phyloP scores from a whole-genome alignment of 805 yeast genomes.

The Suhomyces emberorum region DNA sequence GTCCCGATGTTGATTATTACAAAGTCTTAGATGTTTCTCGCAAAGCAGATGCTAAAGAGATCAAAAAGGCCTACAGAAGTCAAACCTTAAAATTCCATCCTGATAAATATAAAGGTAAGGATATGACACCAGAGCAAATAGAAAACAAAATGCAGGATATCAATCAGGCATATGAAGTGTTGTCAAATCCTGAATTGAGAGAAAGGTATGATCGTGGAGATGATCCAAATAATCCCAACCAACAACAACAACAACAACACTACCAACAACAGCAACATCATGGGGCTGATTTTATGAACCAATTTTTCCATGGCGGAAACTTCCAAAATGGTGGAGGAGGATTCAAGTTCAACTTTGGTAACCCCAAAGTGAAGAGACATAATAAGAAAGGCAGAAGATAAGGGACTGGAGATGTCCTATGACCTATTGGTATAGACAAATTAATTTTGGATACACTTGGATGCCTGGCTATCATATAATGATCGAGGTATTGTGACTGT shows the following conservation, averaged over 20 bases:
- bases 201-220: constrained; percentile 65
- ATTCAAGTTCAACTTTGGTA: constrained; percentile 1
- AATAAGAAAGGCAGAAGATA: background rate
- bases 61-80: constrained; percentile 77
- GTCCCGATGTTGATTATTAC: constrained; percentile 67
- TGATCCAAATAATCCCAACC: constrained; percentile 44
- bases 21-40: constrained; percentile 66
- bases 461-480: too few relatives aligned
- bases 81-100: constrained; percentile 85
- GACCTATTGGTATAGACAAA: too few relatives aligned
- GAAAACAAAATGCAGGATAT: constrained; percentile 87
- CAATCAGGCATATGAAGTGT: constrained; percentile 87
- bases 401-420: too few relatives aligned
- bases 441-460: too few relatives aligned
- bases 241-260: constrained; percentile 4
- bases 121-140: constrained; percentile 61
- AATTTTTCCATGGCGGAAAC: constrained; percentile 8
- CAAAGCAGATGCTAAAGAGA: constrained; percentile 66
- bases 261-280: background rate
- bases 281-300: constrained; percentile 5
- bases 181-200: constrained; percentile 63
- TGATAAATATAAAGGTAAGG: constrained; percentile 75
- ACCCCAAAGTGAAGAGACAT: background rate
- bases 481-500: too few relatives aligned
- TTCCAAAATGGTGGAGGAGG: background rate